phyloP scores from a whole-genome alignment of 192 early-diverging fungal species.

The Paraglomus occultum region DNA sequence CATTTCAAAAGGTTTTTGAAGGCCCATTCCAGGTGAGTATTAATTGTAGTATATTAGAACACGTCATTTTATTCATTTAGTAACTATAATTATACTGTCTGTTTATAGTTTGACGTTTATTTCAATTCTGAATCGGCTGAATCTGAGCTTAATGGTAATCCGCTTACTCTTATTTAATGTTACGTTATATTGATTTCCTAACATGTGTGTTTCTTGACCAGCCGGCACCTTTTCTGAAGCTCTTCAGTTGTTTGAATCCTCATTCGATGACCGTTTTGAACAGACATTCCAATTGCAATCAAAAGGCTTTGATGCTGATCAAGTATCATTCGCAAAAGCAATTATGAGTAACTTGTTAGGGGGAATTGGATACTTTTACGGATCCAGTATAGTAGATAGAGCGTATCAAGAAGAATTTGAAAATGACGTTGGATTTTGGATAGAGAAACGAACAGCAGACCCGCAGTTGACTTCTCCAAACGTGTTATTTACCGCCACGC shows the following conservation, averaged over 20 bases:
- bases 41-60: neutral
- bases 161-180: neutral
- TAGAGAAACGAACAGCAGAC: conserved; percentile 40
- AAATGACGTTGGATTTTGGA: conserved; percentile 47
- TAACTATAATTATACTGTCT: neutral
- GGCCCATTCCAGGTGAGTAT: conserved; percentile 63
- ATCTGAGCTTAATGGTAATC: conserved; percentile 23
- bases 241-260: conserved; percentile 35
- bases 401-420: conserved; percentile 63
- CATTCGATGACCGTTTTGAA: conserved; percentile 77
- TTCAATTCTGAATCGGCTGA: conserved; percentile 43
- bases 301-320: conserved; percentile 61
- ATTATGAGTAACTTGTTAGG: conserved; percentile 83
- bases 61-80: neutral
- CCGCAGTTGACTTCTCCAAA: conserved; percentile 64
- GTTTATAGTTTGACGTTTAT: conserved; percentile 54
- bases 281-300: conserved; percentile 59
- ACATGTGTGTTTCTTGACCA: conserved; percentile 16
- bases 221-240: conserved; percentile 37
- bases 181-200: neutral
- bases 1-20: conserved; percentile 63
- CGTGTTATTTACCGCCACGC: conserved; percentile 76
- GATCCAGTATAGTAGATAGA: conserved; percentile 69
- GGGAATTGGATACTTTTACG: conserved; percentile 87
- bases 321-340: conserved; percentile 71